Percentiles rank a stretch among this genome's conserved stretches.
These are phyloP conservation scores for Lactarius hatsudake DNA, from an alignment of 768 basidiomycete species.

Conservation along the genomic window DNA sequence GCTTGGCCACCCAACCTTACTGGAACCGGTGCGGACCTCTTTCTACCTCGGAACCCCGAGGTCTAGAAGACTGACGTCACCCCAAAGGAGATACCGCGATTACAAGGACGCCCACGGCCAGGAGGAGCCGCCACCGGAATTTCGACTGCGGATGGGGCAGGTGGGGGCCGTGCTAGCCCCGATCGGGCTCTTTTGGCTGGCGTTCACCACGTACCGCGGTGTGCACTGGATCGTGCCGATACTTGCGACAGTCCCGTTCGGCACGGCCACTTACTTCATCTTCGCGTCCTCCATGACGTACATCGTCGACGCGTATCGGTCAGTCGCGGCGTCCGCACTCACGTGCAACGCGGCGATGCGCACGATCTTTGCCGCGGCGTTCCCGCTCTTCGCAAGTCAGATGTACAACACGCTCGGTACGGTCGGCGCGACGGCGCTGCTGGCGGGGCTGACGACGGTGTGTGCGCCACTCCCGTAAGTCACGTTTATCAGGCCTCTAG, in stretches of 20 bases:
- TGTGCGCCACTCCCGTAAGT: constrained; percentile 50
- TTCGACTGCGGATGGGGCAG: constrained; percentile 62
- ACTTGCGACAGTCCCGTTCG: constrained; percentile 46
- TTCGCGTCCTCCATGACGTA: constrained; percentile 69
- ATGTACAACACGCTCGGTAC: constrained; percentile 40
- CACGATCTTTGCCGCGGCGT: constrained; percentile 39
- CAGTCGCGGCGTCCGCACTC: constrained; percentile 57
- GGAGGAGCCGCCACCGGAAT: constrained; percentile 59
- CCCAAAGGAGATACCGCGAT: constrained; percentile 38
- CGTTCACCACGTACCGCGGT: constrained; percentile 48
- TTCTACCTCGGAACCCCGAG: neutral
- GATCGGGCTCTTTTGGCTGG: constrained; percentile 53
- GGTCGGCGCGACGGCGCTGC: constrained; percentile 39
- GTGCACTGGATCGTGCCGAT: constrained; percentile 51
- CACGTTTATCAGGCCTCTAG: neutral
- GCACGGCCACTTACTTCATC: constrained; percentile 56
- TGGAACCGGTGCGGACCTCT: constrained; percentile 39
- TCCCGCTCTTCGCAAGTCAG: constrained; percentile 40
- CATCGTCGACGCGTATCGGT: constrained; percentile 50
- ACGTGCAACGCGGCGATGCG: constrained; percentile 58
- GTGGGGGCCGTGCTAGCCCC: constrained; percentile 64
- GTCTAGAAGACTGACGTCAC: neutral
- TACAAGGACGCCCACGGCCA: constrained; percentile 43
- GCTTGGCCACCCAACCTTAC: constrained; percentile 41
- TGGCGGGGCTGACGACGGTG: constrained; percentile 41